A percentile compares a stretch with the other conserved stretches of the same genome.
These are phyloP conservation scores for Lachancea sp. DNA, from an alignment of 805 yeast species.

Conservation along the genomic window DNA sequence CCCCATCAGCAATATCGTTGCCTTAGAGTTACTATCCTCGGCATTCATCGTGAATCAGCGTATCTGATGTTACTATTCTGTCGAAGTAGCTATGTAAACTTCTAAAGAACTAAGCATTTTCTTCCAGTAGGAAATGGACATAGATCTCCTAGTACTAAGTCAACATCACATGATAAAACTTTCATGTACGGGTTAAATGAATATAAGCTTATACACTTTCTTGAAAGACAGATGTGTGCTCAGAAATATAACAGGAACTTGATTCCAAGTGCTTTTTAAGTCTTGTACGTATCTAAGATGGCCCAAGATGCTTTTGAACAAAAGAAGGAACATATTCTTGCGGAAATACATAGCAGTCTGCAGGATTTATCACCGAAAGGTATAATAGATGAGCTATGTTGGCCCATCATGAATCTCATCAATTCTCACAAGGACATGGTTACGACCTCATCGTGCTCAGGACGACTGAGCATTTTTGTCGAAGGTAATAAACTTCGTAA, in stretches of 20 bases:
- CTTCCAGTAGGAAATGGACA: too few relatives aligned
- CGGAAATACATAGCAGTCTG: constrained; percentile 41
- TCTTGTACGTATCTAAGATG: too few relatives aligned
- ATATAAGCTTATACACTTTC: too few relatives aligned
- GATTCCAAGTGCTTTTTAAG: too few relatives aligned
- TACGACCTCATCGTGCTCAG: constrained; percentile 85
- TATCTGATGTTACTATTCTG: too few relatives aligned
- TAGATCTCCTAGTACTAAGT: too few relatives aligned
- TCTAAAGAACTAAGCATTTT: too few relatives aligned
- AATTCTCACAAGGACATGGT: constrained; percentile 62
- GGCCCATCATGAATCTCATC: constrained; percentile 65
- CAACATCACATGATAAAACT: too few relatives aligned
- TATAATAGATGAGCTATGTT: constrained; percentile 64
- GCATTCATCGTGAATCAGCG: constrained; percentile 9
- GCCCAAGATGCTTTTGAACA: constrained; percentile 54
- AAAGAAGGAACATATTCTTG: constrained; percentile 49
- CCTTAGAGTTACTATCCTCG: constrained; percentile 46
- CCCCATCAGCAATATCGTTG: constrained; percentile 86
- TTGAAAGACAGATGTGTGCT: too few relatives aligned
- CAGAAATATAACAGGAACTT: too few relatives aligned
- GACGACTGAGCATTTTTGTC: constrained; percentile 73
- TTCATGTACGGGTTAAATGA: too few relatives aligned
- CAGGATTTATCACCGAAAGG: constrained; percentile 86
- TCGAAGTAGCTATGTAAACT: too few relatives aligned
- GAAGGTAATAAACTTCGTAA: constrained; percentile 54